Percentiles rank a stretch among this genome's conserved stretches.
Conservation (phyloP, 768 basidiomycete genomes). For the Auricularia sp. region DNA sequence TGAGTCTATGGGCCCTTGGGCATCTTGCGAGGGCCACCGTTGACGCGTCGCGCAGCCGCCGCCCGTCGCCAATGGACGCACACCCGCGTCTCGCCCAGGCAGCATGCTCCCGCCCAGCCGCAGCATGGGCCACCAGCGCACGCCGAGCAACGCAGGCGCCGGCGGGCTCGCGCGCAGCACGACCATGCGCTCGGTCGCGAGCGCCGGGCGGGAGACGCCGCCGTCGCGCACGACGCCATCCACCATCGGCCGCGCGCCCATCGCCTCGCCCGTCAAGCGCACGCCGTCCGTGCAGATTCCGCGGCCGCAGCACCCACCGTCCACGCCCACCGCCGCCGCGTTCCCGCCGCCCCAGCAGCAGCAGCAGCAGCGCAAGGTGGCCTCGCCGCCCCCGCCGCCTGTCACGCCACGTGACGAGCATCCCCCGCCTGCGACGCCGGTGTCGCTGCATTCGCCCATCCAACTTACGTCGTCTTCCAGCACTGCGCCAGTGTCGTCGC, state of each 20-base stretch:
- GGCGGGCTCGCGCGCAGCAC: conserved; percentile 28
- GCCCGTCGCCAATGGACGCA: not conserved
- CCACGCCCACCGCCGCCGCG: not conserved
- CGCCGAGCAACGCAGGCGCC: conserved; percentile 25
- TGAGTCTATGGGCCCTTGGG: not conserved
- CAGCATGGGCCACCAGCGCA: conserved; percentile 47
- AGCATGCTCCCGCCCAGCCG: not conserved
- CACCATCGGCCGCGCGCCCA: conserved; percentile 18
- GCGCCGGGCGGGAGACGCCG: conserved; percentile 52
- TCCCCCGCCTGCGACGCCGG: not conserved
- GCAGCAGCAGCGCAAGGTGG: not conserved
- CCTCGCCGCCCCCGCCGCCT: conserved; percentile 1
- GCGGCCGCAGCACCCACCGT: conserved; percentile 35
- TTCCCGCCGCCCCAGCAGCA: not conserved
- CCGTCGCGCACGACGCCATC: conserved; percentile 31
- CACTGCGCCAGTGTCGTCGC: not conserved
- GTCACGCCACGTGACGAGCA: not conserved
- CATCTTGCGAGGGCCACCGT: not conserved
- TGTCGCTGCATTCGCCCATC: conserved; percentile 5
- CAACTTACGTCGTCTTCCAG: not conserved
- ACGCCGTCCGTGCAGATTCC: conserved; percentile 19
- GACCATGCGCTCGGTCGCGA: conserved; percentile 31
- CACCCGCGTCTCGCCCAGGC: not conserved
- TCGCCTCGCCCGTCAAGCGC: conserved; percentile 19
- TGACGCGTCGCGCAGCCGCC: not conserved